Conservation (phyloP, 257 asterid species). For the Nyctanthes arbortristis region DNA sequence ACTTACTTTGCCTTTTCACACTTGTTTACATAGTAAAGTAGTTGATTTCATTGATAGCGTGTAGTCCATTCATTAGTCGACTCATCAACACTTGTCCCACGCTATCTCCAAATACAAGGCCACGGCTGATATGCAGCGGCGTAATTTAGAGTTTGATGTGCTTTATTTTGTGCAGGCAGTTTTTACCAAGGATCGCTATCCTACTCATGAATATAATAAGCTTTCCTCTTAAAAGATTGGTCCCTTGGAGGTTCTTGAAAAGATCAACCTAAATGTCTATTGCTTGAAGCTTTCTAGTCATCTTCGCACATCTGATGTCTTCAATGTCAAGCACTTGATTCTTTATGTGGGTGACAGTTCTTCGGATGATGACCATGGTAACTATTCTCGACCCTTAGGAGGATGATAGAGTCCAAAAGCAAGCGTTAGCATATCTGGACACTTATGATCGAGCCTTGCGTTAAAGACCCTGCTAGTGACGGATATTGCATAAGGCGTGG, state of each 20-base stretch:
- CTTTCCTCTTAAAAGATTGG: background rate
- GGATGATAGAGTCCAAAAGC: background rate
- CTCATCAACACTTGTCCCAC: background rate
- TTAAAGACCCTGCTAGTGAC: too few relatives aligned
- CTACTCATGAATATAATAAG: too few relatives aligned
- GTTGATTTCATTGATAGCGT: background rate
- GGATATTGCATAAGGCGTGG: too few relatives aligned
- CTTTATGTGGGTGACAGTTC: background rate
- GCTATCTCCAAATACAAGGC: background rate
- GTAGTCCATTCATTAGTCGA: background rate
- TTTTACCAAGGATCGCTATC: background rate
- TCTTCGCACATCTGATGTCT: background rate
- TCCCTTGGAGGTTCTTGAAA: background rate
- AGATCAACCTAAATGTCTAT: background rate
- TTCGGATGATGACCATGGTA: background rate
- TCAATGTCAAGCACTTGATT: background rate
- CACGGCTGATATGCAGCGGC: background rate
- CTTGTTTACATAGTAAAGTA: background rate
- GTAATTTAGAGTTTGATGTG: background rate
- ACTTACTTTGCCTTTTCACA: too few relatives aligned
- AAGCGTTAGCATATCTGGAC: too few relatives aligned
- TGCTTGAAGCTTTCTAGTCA: background rate
- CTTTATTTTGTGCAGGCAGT: background rate
- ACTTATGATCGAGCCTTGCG: too few relatives aligned
- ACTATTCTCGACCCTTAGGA: background rate